A percentile compares a stretch with the other conserved stretches of the same genome.
Conservation (phyloP, 2,329 filamentous ascomycete genomes). For the Zasmidium citrigriseum region DNA sequence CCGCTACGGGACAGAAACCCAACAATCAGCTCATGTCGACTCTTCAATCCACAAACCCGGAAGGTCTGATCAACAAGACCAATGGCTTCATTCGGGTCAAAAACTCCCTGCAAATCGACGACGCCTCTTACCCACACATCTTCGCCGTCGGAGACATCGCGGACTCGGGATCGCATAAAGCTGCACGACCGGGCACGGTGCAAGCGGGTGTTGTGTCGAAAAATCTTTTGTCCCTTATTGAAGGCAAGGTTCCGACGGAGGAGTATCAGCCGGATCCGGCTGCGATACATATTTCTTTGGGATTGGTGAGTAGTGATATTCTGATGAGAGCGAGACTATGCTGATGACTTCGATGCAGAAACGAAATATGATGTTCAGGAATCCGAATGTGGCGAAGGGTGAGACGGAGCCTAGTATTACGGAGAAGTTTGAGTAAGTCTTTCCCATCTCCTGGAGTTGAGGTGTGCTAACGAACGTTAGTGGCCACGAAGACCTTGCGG, state of each 20-base stretch:
- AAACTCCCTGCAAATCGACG: constrained; percentile 58
- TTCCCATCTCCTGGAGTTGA: neutral
- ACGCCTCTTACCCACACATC: constrained; percentile 52
- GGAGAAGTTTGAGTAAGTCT: constrained; percentile 15
- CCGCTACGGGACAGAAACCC: constrained; percentile 62
- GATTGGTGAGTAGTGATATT: constrained; percentile 5
- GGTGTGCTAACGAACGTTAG: neutral
- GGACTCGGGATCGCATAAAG: constrained; percentile 54
- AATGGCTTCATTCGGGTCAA: constrained; percentile 46
- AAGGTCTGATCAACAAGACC: constrained; percentile 15
- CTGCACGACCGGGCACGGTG: constrained; percentile 53
- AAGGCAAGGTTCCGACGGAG: constrained; percentile 16
- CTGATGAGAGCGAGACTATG: too few relatives aligned
- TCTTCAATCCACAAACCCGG: constrained; percentile 51
- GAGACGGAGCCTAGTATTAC: constrained; percentile 15
- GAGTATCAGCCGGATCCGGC: constrained; percentile 9
- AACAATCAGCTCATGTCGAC: constrained; percentile 53
- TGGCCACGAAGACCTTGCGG: constrained; percentile 19
- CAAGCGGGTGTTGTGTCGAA: constrained; percentile 57
- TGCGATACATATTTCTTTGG: constrained; percentile 21
- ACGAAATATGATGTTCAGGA: constrained; percentile 19
- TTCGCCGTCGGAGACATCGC: constrained; percentile 68
- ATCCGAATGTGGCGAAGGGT: constrained; percentile 19
- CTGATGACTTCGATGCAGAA: constrained; percentile 1
- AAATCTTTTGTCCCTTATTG: constrained; percentile 55